phyloP scores from a whole-genome alignment of 768 basidiomycete genomes.

The Leccinum obscurum region DNA sequence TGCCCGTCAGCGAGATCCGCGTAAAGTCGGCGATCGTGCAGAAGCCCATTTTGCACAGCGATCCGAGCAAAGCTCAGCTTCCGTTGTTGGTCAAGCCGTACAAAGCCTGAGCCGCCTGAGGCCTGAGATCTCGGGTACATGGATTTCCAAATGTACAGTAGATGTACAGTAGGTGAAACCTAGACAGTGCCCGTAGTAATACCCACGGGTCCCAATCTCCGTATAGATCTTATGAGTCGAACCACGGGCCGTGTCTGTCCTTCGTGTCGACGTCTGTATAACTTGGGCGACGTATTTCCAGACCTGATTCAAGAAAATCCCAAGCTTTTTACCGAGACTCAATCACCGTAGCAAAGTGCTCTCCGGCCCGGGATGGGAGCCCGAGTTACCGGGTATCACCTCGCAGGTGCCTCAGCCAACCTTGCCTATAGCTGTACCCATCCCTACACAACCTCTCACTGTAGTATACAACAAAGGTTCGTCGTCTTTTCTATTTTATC shows the following conservation, averaged over 20 bases:
- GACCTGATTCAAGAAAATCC: slow-evolving; percentile 40
- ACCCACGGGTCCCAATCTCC: neutral
- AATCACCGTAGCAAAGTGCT: slow-evolving; percentile 32
- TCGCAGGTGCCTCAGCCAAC: slow-evolving; percentile 26
- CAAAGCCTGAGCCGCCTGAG: too few species aligned
- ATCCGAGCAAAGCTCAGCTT: slow-evolving; percentile 43
- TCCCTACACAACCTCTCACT: slow-evolving; percentile 23
- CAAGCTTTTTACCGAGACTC: slow-evolving; percentile 17
- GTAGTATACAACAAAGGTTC: slow-evolving; percentile 34
- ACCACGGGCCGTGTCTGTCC: slow-evolving; percentile 71
- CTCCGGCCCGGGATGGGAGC: too few species aligned
- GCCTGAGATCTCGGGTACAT: neutral
- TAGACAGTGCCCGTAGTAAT: too few species aligned
- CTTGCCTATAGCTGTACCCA: slow-evolving; percentile 41
- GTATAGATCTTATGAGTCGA: slow-evolving; percentile 72
- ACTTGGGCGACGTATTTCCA: slow-evolving; percentile 62
- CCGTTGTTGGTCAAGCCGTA: slow-evolving; percentile 35
- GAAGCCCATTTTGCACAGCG: slow-evolving; percentile 43
- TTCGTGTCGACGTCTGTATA: slow-evolving; percentile 71
- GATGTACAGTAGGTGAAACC: neutral
- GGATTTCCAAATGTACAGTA: neutral
- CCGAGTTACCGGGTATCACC: too few species aligned
- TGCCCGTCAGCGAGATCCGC: slow-evolving; percentile 21
- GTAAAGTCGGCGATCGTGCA: slow-evolving; percentile 36
- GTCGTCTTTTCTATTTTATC: slow-evolving; percentile 22